Base-by-base conservation (phyloP, 2,329 filamentous ascomycete genomes). In the Metarhizium rileyi region DNA sequence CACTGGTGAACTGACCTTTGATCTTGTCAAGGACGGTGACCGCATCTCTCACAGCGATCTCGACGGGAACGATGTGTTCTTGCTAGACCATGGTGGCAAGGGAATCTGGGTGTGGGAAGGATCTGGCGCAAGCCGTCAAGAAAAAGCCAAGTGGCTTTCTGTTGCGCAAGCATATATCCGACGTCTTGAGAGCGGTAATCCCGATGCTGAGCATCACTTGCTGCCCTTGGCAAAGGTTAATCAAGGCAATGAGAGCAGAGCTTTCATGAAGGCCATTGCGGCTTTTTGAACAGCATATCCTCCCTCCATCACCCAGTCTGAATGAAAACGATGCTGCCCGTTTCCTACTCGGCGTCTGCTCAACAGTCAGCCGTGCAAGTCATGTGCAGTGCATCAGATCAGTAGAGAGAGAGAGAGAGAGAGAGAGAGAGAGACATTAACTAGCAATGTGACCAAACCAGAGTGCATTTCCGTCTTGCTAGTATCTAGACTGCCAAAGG, bases 41-140 rank as follows among this genome's bases (percentile, higher is more conserved):
- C 59, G 57, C 2, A 70, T 81, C 14, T 59, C 64, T 3, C 61
- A 57, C 43, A 60, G 64, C 0, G 79, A 83, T 54, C 64, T 86
- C 6, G 73, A 82, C 53, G 72, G 71, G 38, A 69, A 73, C 43
- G 81, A 85, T 56, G 74, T 86, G 5, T 86, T 85, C 57, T 61
- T 86, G 20, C 69, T 83, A 20, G 74, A 78, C 52, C 79, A 83
- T 55, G 71, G 69, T 0, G 80, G 80, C 6, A 73, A 62, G 46
- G 66, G 66, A 7, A 68, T 86, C 30, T 86, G 81, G 81, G 78
- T 86, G 2, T 86, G 83, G 83, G 74, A 83, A 57, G 83, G 83
- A 1, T 63, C 66, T 2, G 67, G 69, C 1, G 80, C 82, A 8
- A 85, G 81, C 61, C 64, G 65, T 30, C 65, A 63, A 1, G 83